Evolutionary conservation across 2,329 filamentous ascomycete genomes (phyloP).

Genomic region (Acrodontium crateriforme): DNA sequence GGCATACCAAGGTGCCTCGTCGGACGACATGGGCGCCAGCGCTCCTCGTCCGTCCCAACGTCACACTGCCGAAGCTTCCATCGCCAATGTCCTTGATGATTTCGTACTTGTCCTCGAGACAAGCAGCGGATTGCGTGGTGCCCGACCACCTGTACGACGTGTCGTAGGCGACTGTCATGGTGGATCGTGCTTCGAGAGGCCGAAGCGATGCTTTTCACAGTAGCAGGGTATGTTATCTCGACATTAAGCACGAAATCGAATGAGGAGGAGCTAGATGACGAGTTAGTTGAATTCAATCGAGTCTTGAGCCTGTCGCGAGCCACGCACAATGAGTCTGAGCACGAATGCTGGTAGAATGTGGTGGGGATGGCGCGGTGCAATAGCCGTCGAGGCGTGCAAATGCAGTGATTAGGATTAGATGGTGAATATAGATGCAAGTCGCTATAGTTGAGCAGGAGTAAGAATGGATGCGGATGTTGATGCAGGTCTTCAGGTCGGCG

Average conservation of each 20-base stretch:
- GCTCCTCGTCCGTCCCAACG: constrained; percentile 77
- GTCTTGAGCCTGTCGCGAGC: neutral
- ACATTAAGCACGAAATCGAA: constrained; percentile 12
- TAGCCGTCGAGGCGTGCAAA: constrained; percentile 3
- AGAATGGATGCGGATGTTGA: constrained; percentile 12
- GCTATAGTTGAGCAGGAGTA: constrained; percentile 10
- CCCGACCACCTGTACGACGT: constrained; percentile 53
- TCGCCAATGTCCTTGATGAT: constrained; percentile 96
- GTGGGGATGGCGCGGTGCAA: constrained; percentile 1
- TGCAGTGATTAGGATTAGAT: constrained; percentile 12
- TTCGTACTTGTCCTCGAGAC: constrained; percentile 87
- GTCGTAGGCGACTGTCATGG: constrained; percentile 59
- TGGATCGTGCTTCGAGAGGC: constrained; percentile 20
- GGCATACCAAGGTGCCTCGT: constrained; percentile 77
- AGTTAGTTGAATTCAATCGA: neutral
- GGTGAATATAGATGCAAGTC: constrained; percentile 7
- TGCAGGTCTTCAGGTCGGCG: too few species aligned
- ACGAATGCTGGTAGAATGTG: neutral
- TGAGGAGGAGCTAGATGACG: constrained; percentile 1
- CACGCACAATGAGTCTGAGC: neutral
- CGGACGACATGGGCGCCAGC: constrained; percentile 80
- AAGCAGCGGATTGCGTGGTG: constrained; percentile 36
- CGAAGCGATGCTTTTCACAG: constrained; percentile 13
- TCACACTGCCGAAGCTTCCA: constrained; percentile 95
- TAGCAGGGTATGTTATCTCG: too few species aligned